Percentiles rank a stretch among this genome's conserved stretches.
These are phyloP conservation scores for Sphaerulina musiva DNA, from an alignment of 2,329 filamentous ascomycete species.

Conservation along the genomic window DNA sequence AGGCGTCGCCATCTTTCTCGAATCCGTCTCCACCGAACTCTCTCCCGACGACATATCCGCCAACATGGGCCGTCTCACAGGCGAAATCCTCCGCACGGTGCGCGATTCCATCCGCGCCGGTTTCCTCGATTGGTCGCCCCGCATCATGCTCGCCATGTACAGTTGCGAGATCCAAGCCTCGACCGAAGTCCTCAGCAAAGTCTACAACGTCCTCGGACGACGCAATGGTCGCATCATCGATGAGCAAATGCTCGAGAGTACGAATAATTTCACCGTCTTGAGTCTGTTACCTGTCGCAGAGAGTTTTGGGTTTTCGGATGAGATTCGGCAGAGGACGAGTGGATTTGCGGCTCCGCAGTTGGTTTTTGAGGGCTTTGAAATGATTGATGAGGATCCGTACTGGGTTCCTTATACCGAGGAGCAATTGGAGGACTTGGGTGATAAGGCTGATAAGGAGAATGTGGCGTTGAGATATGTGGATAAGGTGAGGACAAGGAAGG, in stretches of 20 bases:
- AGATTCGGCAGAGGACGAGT: conserved; percentile 89
- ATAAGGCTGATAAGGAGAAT: conserved; percentile 89
- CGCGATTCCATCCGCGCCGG: conserved; percentile 75
- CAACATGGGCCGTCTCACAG: conserved; percentile 72
- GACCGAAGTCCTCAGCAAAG: conserved; percentile 85
- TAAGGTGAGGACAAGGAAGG: conserved; percentile 76
- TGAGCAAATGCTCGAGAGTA: conserved; percentile 89
- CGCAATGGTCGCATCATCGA: conserved; percentile 82
- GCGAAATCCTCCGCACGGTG: conserved; percentile 85
- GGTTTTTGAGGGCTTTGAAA: conserved; percentile 85
- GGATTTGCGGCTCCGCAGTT: conserved; percentile 89
- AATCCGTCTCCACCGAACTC: conserved; percentile 62
- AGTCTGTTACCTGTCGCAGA: conserved; percentile 85
- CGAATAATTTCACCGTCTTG: conserved; percentile 90
- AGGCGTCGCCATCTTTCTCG: conserved; percentile 83
- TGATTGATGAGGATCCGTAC: conserved; percentile 91
- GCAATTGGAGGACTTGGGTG: conserved; percentile 90
- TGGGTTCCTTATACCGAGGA: conserved; percentile 97
- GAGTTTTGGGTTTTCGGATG: conserved; percentile 91
- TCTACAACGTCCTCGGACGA: conserved; percentile 96
- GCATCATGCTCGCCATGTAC: conserved; percentile 97
- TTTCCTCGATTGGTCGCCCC: conserved; percentile 91
- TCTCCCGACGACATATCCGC: conserved; percentile 54
- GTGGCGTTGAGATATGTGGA: conserved; percentile 97
- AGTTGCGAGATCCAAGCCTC: conserved; percentile 94